Percentiles rank a stretch among this genome's conserved stretches.
phyloP scores from a whole-genome alignment of 2,329 filamentous ascomycete species.

The Calonectria henricotiae region DNA sequence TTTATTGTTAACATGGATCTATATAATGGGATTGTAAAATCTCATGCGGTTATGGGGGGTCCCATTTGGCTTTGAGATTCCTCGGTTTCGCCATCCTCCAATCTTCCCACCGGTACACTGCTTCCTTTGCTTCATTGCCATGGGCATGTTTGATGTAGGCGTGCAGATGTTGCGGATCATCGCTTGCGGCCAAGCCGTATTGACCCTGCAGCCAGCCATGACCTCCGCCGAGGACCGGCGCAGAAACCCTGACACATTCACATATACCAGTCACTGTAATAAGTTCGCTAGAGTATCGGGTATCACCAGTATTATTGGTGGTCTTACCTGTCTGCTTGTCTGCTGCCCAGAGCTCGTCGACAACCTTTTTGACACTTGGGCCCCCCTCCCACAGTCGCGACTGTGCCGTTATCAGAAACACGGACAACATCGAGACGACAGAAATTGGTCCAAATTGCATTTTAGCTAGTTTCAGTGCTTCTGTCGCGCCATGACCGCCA shows the following conservation, averaged over 20 bases:
- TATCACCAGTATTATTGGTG: background rate
- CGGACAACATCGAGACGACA: constrained; percentile 20
- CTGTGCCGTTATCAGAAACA: constrained; percentile 13
- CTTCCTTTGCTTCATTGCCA: constrained; percentile 34
- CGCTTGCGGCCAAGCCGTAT: constrained; percentile 33
- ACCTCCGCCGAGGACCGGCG: constrained; percentile 34
- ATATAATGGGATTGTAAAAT: constrained; percentile 50
- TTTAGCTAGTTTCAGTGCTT: constrained; percentile 36
- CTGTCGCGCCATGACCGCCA: constrained; percentile 40
- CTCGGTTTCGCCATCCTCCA: constrained; percentile 65
- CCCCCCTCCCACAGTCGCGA: constrained; percentile 34
- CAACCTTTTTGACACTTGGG: constrained; percentile 35
- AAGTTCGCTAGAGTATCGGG: background rate
- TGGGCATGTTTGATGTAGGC: constrained; percentile 47
- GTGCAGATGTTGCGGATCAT: constrained; percentile 31
- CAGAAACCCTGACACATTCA: background rate
- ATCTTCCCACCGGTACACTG: constrained; percentile 38
- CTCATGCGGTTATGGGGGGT: constrained; percentile 59
- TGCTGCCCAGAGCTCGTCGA: constrained; percentile 27
- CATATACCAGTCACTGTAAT: constrained; percentile 22
- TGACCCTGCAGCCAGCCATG: constrained; percentile 44
- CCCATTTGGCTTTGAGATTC: constrained; percentile 65
- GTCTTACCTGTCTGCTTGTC: constrained; percentile 41
- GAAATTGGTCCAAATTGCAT: constrained; percentile 37
- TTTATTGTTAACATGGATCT: background rate